Conservation (phyloP, 768 basidiomycete species). For the Paxillus involutus region DNA sequence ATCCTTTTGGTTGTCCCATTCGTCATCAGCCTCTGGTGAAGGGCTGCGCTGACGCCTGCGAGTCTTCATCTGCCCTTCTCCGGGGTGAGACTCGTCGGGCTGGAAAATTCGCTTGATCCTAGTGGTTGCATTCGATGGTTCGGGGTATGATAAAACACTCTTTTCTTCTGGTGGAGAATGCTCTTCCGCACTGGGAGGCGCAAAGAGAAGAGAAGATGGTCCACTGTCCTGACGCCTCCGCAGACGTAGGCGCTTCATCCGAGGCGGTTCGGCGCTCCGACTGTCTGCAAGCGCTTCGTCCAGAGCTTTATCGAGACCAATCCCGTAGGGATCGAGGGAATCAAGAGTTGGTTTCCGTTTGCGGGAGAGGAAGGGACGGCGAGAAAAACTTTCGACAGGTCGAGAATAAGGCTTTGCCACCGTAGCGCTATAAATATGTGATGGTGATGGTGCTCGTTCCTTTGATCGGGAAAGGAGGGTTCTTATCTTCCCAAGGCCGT, state of each 20-base stretch:
- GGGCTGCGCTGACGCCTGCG: background rate
- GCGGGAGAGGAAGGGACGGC: background rate
- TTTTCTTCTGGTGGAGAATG: background rate
- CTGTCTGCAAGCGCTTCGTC: background rate
- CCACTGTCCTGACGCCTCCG: slow-evolving; percentile 5
- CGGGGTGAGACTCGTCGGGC: background rate
- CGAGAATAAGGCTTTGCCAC: background rate
- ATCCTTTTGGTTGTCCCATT: background rate
- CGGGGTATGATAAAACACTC: background rate
- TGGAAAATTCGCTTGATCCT: slow-evolving; percentile 2
- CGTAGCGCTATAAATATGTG: background rate
- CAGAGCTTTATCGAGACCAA: background rate
- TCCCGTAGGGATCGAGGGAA: background rate
- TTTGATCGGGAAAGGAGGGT: background rate
- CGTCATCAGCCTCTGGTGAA: background rate
- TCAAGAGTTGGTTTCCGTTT: slow-evolving; percentile 19
- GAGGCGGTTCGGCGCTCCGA: background rate
- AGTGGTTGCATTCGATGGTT: background rate
- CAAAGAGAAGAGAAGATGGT: slow-evolving; percentile 24
- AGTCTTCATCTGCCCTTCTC: background rate
- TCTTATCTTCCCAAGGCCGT: background rate
- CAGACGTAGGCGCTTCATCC: slow-evolving; percentile 10
- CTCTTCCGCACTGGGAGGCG: slow-evolving; percentile 9
- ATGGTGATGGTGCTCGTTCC: background rate
- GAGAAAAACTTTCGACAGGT: background rate